Base-by-base conservation (phyloP, 768 basidiomycete genomes). In the Tulasnella sp. region DNA sequence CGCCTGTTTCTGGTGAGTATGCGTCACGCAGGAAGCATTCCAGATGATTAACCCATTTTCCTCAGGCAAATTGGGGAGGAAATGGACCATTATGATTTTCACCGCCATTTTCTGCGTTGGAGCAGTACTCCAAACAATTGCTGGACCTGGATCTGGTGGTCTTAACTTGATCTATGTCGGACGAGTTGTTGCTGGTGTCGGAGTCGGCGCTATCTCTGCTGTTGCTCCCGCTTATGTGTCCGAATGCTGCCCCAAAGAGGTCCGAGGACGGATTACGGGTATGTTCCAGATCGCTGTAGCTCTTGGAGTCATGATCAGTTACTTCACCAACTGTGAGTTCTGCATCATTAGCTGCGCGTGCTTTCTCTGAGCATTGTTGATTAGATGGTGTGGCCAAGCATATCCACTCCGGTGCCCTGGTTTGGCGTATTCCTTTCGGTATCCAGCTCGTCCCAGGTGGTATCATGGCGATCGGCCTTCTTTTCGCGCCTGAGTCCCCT, bases 271-370 rank as follows among this genome's bases (percentile, higher is more conserved):
- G 43, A 85, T 90, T 57, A 88, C 84, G 0, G 86, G 87, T 37
- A 60, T 84, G 28, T 89, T 89, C 72, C 88, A 90, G 63, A 77
- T 91, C 63, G 81, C 86, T 76, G 86, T 85, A 19, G 83, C 85
- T 20, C 69, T 77, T 44, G 88, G 87, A 46, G 86, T 86, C 55
- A 87, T 88, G 78, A 69, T 90, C 53, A 83, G 81, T 0, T 87
- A 86, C 64, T 86, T 83, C 63, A 71, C 85, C 58, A 84, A 87
- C 59, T 74, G 82, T 84, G 53, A 45, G 81, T 67, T 13, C 19
- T 25, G 15, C 48, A 19, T 34, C 9, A 1, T 3, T 7, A 9
- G 5, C 10, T 1, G 16, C 13, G 16, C 24, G 15, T 31, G 20
- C 5, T 27, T 8, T 53, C n/a, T 35, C 35, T 43, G n/a, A 41